These are phyloP conservation scores for Blastocystis sp. DNA, from an alignment of 352 stramenopile species.

Conservation along the genomic window DNA sequence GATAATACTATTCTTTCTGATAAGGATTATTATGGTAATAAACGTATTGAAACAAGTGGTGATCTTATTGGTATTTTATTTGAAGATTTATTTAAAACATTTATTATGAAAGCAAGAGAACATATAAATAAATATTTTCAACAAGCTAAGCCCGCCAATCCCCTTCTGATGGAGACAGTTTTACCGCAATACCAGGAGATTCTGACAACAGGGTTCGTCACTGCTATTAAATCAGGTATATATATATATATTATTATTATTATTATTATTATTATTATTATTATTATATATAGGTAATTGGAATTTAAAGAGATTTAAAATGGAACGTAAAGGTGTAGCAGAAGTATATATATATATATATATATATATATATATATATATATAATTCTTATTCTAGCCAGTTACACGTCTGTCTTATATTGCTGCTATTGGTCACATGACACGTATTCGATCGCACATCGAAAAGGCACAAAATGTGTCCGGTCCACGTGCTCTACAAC, in stretches of 20 bases:
- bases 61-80: constrained; percentile 92
- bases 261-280: constrained; percentile 50
- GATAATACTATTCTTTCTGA: constrained; percentile 64
- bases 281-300: too few relatives aligned
- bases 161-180: constrained; percentile 91
- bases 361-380: neutral
- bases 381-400: constrained; percentile 54
- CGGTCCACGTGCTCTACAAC: constrained; percentile 81
- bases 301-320: constrained; percentile 95
- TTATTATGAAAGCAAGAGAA: constrained; percentile 91
- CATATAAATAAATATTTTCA: constrained; percentile 73
- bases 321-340: constrained; percentile 74
- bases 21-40: constrained; percentile 99
- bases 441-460: constrained; percentile 82
- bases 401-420: constrained; percentile 91
- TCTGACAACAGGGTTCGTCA: constrained; percentile 72
- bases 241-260: constrained; percentile 16
- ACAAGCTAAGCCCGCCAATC: constrained; percentile 48
- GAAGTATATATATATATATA: neutral
- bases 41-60: constrained; percentile 89
- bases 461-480: constrained; percentile 97
- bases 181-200: constrained; percentile 72
- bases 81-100: constrained; percentile 91
- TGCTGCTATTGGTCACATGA: constrained; percentile 95
- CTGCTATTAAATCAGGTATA: constrained; percentile 56